Conservation (phyloP, 306 rosid genomes). For the Cotoneaster glaucophyllus region DNA sequence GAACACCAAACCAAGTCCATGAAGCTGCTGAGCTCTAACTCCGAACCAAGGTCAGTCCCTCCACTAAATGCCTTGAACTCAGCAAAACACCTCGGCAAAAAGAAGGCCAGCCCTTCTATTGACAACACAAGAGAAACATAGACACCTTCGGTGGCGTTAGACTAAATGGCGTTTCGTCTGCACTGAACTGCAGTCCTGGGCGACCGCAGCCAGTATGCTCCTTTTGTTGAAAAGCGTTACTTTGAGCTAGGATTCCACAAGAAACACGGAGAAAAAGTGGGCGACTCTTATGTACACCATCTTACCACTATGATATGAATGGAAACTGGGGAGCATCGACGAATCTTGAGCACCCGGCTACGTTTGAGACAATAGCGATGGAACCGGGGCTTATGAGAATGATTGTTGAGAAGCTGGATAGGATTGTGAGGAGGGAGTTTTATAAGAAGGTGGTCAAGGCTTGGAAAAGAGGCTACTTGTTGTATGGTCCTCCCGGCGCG, state of each 20-base stretch:
- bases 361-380: background rate
- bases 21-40: background rate
- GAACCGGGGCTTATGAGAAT: background rate
- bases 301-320: too few relatives aligned
- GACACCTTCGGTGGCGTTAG: background rate
- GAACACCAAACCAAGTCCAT: background rate
- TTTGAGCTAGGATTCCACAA: background rate
- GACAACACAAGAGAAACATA: background rate
- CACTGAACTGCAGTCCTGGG: background rate
- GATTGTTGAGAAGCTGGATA: background rate
- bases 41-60: background rate
- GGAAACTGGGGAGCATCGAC: background rate
- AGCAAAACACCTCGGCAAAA: background rate
- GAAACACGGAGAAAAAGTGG: background rate
- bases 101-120: background rate
- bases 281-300: background rate
- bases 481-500: too few relatives aligned
- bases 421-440: background rate
- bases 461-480: too few relatives aligned
- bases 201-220: background rate
- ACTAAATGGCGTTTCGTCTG: background rate
- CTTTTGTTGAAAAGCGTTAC: background rate
- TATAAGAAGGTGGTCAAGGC: background rate
- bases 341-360: background rate
- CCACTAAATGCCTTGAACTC: background rate